Conservation (phyloP, 345 rosid species). For the Boechera stricta region DNA sequence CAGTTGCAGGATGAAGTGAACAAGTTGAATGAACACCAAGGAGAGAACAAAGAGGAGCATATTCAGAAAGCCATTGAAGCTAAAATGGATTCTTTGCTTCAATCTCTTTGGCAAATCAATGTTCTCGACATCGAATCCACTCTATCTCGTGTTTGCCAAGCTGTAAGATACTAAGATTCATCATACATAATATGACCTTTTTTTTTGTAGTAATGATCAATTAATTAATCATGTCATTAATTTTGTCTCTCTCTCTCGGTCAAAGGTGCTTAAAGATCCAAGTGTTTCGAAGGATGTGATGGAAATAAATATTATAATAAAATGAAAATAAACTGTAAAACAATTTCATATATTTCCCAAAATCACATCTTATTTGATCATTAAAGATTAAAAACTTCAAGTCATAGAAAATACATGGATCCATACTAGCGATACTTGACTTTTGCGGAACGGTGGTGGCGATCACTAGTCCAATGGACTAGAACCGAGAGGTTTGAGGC, state of each 20-base stretch:
- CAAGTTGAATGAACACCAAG: conserved; percentile 55
- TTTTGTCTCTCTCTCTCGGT: not conserved
- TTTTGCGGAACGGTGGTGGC: no score
- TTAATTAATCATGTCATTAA: not conserved
- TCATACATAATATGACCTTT: no score
- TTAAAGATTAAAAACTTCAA: no score
- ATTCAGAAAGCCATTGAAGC: conserved; percentile 72
- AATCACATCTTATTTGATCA: no score
- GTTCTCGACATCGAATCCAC: conserved; percentile 93
- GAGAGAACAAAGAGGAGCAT: conserved; percentile 73
- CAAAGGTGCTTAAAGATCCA: conserved; percentile 87
- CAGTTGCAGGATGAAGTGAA: conserved; percentile 83
- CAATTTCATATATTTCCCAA: no score
- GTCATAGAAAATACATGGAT: no score
- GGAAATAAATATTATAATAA: no score
- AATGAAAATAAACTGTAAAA: no score
- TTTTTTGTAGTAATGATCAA: not conserved
- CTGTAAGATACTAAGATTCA: conserved; percentile 56
- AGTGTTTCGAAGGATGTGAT: conserved; percentile 53
- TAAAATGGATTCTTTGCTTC: conserved; percentile 81
- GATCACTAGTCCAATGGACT: no score
- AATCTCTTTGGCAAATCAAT: conserved; percentile 93
- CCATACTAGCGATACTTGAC: no score
- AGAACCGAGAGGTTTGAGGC: no score
- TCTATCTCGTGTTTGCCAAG: conserved; percentile 77